phyloP scores from a whole-genome alignment of 306 rosid genomes.

The Pueraria montana region DNA sequence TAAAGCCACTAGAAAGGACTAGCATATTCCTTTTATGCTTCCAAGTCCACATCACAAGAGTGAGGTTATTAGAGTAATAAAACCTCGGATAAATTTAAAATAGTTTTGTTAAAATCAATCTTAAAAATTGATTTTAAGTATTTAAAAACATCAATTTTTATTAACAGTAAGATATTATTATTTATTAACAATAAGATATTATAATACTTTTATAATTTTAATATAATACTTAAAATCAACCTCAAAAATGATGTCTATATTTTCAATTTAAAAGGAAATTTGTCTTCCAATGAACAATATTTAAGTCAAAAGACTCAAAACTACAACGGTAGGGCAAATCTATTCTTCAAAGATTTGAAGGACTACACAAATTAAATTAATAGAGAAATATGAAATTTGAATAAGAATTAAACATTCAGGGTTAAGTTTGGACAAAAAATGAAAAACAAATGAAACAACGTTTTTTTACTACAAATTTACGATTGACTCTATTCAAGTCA shows the following conservation, averaged over 20 bases:
- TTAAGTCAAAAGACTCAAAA: background rate
- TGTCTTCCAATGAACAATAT: background rate
- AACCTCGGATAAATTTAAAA: background rate
- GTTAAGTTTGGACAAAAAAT: background rate
- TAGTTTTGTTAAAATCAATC: background rate
- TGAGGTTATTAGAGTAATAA: background rate
- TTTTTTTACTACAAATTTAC: background rate
- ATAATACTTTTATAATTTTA: background rate
- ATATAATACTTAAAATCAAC: background rate
- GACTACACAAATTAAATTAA: background rate
- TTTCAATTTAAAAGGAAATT: background rate
- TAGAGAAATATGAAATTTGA: background rate
- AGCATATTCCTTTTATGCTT: background rate
- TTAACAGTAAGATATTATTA: background rate
- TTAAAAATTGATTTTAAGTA: background rate
- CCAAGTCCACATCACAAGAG: background rate
- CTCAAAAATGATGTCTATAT: too few relatives aligned
- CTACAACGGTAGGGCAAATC: background rate
- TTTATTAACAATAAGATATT: too few relatives aligned
- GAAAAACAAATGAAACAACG: background rate
- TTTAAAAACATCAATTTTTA: background rate
- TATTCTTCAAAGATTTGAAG: background rate
- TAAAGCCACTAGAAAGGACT: background rate
- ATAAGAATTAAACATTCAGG: background rate
- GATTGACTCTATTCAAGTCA: background rate